These are phyloP conservation scores for Trichomonas gallinae DNA, from an alignment of 208 protist genomes.

Conservation along the genomic window DNA sequence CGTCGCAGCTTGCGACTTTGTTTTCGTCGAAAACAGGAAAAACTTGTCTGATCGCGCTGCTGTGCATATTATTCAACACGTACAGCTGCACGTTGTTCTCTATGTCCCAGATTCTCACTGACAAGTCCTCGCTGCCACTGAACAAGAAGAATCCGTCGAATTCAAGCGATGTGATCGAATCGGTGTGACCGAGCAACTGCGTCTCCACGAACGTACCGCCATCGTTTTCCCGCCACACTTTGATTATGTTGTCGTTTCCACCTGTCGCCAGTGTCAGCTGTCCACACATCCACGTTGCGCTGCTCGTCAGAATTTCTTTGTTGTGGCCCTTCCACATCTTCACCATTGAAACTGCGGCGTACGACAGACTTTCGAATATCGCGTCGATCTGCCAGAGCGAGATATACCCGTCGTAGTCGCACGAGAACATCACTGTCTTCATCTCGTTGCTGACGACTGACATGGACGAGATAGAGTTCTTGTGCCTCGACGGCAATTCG, in stretches of 20 bases:
- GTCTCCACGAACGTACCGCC: not conserved
- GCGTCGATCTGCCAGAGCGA: not conserved
- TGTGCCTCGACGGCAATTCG: not conserved
- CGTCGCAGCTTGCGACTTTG: not conserved
- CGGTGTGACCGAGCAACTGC: not conserved
- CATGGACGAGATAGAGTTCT: constrained; percentile 3
- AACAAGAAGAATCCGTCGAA: constrained; percentile 7
- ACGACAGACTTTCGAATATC: not conserved
- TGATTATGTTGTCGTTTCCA: not conserved
- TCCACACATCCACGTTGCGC: not conserved
- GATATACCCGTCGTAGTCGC: not conserved
- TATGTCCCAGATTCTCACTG: not conserved
- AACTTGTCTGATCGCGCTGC: not conserved
- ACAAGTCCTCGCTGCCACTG: not conserved
- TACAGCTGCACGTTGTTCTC: not conserved
- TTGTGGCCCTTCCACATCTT: not conserved
- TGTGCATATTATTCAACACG: not conserved
- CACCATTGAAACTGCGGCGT: not conserved
- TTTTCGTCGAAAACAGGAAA: not conserved
- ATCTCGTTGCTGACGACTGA: not conserved
- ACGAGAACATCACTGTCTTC: not conserved
- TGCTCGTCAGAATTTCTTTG: not conserved
- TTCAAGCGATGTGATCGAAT: not conserved
- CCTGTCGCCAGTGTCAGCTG: not conserved
- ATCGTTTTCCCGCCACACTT: not conserved